A percentile compares a stretch with the other conserved stretches of the same genome.
Evolutionary conservation across 2,329 filamentous ascomycete species (phyloP).

Genomic region (Diaporthe sp.): DNA sequence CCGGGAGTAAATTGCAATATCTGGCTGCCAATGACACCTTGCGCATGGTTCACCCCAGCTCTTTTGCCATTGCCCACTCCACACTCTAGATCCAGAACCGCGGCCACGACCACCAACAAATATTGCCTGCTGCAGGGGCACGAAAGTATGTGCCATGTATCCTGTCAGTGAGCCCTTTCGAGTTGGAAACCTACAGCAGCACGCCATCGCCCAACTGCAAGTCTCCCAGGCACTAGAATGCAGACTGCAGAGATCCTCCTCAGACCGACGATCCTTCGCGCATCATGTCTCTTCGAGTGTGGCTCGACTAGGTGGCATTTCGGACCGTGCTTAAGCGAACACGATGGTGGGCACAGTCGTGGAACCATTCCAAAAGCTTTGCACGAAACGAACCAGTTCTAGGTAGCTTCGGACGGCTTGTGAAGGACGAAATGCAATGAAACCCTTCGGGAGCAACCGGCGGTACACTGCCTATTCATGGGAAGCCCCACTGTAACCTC

Average conservation of each 20-base stretch:
- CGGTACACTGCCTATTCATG: no score
- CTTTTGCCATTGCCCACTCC: neutral
- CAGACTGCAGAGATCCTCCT: neutral
- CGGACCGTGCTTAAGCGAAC: constrained; percentile 1
- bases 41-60: constrained; percentile 14
- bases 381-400: neutral
- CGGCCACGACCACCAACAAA: neutral
- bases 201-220: neutral
- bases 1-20: constrained; percentile 6
- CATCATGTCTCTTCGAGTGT: neutral
- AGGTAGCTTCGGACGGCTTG: neutral
- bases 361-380: neutral
- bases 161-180: neutral
- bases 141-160: neutral
- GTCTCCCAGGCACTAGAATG: neutral
- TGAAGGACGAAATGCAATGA: neutral
- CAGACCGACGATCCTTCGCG: neutral
- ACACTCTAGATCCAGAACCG: constrained; percentile 5
- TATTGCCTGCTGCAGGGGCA: neutral
- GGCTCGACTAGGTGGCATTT: neutral
- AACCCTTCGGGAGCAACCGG: neutral
- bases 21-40: constrained; percentile 13
- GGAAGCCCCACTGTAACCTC: neutral
- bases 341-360: neutral
- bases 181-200: neutral